Conservation (phyloP, 441 rosid species). For the Hura crepitans region DNA sequence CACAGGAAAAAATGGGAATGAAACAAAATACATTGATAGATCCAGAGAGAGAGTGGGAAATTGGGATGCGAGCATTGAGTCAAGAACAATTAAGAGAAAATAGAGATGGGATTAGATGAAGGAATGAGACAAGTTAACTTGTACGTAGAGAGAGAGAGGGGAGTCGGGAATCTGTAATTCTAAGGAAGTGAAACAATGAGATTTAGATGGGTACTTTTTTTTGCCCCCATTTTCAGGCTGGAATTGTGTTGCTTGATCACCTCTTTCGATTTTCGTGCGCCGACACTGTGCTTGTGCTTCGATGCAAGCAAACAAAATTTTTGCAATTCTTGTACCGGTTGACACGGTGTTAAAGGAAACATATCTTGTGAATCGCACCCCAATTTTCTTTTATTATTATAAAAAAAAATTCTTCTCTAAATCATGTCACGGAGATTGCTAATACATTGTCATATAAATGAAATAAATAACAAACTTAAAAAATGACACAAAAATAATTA, state of each 20-base stretch:
- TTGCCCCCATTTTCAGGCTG: constrained; percentile 8
- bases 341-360: too few relatives aligned
- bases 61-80: constrained; percentile 6
- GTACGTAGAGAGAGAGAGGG: constrained; percentile 30
- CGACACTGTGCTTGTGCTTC: not conserved
- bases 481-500: too few relatives aligned
- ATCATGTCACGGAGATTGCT: too few relatives aligned
- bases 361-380: too few relatives aligned
- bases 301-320: too few relatives aligned
- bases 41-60: constrained; percentile 18
- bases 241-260: constrained; percentile 4
- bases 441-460: too few relatives aligned
- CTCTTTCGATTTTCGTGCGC: not conserved
- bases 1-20: not conserved
- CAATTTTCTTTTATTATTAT: too few relatives aligned
- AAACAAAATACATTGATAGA: constrained; percentile 4
- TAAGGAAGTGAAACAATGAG: constrained; percentile 28
- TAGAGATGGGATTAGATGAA: constrained; percentile 10
- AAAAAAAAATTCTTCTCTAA: too few relatives aligned
- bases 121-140: constrained; percentile 45
- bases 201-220: not conserved
- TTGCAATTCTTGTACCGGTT: too few relatives aligned
- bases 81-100: constrained; percentile 24
- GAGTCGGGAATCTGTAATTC: constrained; percentile 18
- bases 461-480: too few relatives aligned